Conservation (phyloP, 768 basidiomycete genomes). For the Tricholomella constricta region DNA sequence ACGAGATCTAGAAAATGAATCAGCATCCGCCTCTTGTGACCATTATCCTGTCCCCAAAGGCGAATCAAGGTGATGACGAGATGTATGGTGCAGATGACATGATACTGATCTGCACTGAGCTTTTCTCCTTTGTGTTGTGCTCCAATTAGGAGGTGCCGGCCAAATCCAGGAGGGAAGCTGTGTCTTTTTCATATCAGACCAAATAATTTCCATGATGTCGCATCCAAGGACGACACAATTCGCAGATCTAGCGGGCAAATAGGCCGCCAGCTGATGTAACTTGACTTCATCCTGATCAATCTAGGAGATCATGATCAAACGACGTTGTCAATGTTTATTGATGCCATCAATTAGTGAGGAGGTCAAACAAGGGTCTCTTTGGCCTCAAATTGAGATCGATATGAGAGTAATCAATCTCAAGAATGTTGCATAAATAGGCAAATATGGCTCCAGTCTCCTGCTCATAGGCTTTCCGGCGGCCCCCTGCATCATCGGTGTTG, state of each 20-base stretch:
- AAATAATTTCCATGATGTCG: conserved; percentile 27
- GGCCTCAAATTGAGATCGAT: background rate
- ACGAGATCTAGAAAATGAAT: conserved; percentile 27
- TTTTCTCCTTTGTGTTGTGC: conserved; percentile 28
- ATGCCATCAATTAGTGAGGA: no score
- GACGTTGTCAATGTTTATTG: no score
- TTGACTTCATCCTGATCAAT: background rate
- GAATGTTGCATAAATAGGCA: background rate
- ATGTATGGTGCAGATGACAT: no score
- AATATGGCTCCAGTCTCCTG: background rate
- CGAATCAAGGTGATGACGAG: no score
- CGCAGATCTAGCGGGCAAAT: background rate
- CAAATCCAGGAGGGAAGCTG: no score
- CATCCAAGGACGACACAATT: conserved; percentile 26
- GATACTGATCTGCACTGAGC: no score
- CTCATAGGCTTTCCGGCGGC: background rate
- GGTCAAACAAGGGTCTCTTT: background rate
- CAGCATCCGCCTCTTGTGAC: conserved; percentile 20
- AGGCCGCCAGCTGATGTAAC: background rate
- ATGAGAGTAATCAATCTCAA: background rate
- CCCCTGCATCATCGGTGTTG: background rate
- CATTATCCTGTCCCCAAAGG: conserved; percentile 17
- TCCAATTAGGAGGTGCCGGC: conserved; percentile 30
- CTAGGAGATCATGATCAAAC: no score
- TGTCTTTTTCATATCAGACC: no score